These are phyloP conservation scores for Grifola frondosa DNA, from an alignment of 1,284 basidiomycete species.

Conservation along the genomic window DNA sequence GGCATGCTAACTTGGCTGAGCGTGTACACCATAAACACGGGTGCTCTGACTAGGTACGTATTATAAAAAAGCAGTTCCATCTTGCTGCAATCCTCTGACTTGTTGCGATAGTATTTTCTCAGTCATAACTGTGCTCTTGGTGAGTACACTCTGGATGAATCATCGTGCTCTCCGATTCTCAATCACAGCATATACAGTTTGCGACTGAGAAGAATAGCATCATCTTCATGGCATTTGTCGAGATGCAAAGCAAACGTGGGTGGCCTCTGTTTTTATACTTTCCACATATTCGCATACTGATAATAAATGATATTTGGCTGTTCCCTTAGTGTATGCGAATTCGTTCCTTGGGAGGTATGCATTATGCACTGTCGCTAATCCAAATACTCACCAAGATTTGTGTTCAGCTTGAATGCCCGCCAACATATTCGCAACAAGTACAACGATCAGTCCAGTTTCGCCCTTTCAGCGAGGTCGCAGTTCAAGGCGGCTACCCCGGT, in stretches of 20 bases:
- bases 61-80: too few relatives aligned
- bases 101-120: too few relatives aligned
- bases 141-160: too few relatives aligned
- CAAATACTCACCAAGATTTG: not conserved
- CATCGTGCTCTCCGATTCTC: too few relatives aligned
- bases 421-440: conserved; percentile 15
- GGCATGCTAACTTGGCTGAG: too few relatives aligned
- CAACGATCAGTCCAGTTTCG: too few relatives aligned
- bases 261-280: not conserved
- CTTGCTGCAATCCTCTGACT: too few relatives aligned
- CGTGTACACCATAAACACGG: conserved; percentile 10
- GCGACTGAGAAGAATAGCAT: conserved; percentile 7
- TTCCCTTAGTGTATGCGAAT: conserved; percentile 9
- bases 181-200: conserved; percentile 5
- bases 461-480: too few relatives aligned
- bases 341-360: conserved; percentile 6
- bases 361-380: not conserved
- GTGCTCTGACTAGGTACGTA: conserved; percentile 6
- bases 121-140: too few relatives aligned
- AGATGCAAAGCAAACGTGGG: conserved; percentile 13
- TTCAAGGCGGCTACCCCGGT: too few relatives aligned
- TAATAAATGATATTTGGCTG: not conserved
- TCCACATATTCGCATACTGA: too few relatives aligned
- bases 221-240: conserved; percentile 9
- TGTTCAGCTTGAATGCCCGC: conserved; percentile 21